Evolutionary conservation across 345 rosid species (phyloP).

Genomic region (Citrus sinensis): DVS_A1.0 CM039161.1:24356001-24356500

Average conservation of each 20-base stretch:
- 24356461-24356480: slow-evolving; percentile 17
- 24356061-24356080: not conserved
- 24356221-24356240: slow-evolving; percentile 24
- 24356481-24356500: not conserved
- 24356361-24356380: slow-evolving; percentile 25
- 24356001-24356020: not conserved
- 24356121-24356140: not conserved
- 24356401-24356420: slow-evolving; percentile 13
- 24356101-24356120: not conserved
- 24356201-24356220: not conserved
- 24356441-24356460: not conserved
- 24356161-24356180: not conserved
- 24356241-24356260: not conserved
- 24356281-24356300: slow-evolving; percentile 9
- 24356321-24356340: not conserved
- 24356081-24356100: not conserved
- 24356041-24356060: not conserved
- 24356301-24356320: slow-evolving; percentile 36
- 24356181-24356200: not conserved
- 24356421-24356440: not conserved
- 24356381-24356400: slow-evolving; percentile 38
- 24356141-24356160: no score
- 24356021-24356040: not conserved
- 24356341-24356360: slow-evolving; percentile 18
- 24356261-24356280: slow-evolving; percentile 26